Base-by-base conservation (phyloP, 1,284 basidiomycete species). In the Coniferiporia sulphurascens region DNA sequence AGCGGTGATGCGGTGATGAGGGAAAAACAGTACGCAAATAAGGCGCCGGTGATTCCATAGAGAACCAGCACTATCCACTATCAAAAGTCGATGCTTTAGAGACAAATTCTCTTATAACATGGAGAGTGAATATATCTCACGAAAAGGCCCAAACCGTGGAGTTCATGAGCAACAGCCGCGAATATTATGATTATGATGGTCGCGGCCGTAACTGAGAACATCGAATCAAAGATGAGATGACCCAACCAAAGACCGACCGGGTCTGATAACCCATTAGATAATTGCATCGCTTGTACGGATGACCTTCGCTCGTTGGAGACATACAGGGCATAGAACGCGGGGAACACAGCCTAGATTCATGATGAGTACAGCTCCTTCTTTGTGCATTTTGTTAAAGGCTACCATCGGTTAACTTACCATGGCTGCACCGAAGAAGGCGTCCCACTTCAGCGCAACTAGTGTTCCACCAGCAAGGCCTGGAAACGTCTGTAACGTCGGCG, bases 311-410 rank as follows among this genome's bases (percentile, higher is more conserved):
- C 88, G 63, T 78, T 81, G 15, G 83, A 82, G 5, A 90, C 86
- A 69, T 92, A 93, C 12, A 93, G 69, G 8, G 86, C 78, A 62
- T 86, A 90, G 71, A 93, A 93, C 0, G 90, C 89, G 1, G 90
- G 89, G 69, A 83, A 92, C 0, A 89, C 83, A 15, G 85, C 78
- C 83, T 88, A 65, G 0, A 57, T 55, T n/a, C 19, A 44, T 32
- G 13, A 7, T 27, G 36, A 48, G 15, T n/a, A 38, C 12, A 27
- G 27, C 5, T 27, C 27, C 27, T 46, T 52, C 52, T 54, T 46
- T 32, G n/a, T 55, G 21, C 27, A 38, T 63, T n/a, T 63, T n/a
- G 13, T 8, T n/a, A 27, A 27, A 45, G 41, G 52, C 8, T 41
- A 5, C n/a, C 6, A 36, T 48, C 4, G 19, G 4, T 15, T 19